phyloP scores from a whole-genome alignment of 441 rosid genomes.

The Theobroma grandiflorum region DNA sequence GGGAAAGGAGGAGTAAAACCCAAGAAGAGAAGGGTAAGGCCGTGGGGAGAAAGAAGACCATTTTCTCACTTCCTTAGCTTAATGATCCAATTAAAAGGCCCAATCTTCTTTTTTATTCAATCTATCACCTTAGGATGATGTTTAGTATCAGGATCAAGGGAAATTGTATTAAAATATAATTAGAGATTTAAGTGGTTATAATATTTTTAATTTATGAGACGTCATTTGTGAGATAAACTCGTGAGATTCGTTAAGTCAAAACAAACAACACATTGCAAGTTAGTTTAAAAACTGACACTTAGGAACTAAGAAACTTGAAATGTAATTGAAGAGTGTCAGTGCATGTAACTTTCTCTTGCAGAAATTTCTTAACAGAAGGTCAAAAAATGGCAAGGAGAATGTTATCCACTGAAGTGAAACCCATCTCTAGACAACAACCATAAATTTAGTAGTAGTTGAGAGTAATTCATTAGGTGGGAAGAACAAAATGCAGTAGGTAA shows the following conservation, averaged over 20 bases:
- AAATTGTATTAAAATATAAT: too few species aligned
- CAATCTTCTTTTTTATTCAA: neutral
- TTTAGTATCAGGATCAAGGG: too few species aligned
- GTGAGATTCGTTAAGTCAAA: too few species aligned
- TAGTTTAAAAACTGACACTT: too few species aligned
- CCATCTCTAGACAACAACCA: neutral
- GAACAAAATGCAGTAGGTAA: slow-evolving; percentile 1
- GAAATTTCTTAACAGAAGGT: neutral
- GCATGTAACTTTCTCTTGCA: neutral
- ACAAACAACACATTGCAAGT: too few species aligned
- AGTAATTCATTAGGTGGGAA: neutral
- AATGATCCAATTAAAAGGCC: neutral
- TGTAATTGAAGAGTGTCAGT: neutral
- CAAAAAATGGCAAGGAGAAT: neutral
- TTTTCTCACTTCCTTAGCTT: neutral
- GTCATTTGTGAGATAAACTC: too few species aligned
- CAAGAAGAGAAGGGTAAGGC: too few species aligned
- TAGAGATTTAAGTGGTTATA: too few species aligned
- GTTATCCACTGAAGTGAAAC: neutral
- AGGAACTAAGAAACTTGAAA: neutral
- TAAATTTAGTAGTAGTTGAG: slow-evolving; percentile 19
- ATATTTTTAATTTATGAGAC: too few species aligned
- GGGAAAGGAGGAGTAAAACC: too few species aligned
- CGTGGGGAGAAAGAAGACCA: too few species aligned
- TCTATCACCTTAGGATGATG: too few species aligned